Conservation (phyloP, 192 early-diverging fungal species). For the Coemansia sp. region DNA sequence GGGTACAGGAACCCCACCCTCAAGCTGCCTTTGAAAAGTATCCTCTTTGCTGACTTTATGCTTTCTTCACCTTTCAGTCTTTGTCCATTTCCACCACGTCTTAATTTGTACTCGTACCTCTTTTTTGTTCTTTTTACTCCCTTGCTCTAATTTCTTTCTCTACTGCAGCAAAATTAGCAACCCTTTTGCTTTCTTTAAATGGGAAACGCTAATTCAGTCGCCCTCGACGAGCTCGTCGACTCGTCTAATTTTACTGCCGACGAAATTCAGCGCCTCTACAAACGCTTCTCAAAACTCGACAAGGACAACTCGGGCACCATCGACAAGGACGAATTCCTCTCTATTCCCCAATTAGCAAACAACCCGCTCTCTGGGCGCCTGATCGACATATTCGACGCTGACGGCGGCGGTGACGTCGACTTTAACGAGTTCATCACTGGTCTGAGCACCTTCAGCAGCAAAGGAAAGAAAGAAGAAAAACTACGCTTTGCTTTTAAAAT, state of each 20-base stretch:
- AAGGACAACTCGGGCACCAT: slow-evolving; percentile 96
- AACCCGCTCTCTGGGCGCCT: slow-evolving; percentile 96
- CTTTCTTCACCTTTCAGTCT: too few species aligned
- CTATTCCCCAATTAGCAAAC: slow-evolving; percentile 94
- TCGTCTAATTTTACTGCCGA: slow-evolving; percentile 73
- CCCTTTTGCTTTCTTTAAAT: slow-evolving; percentile 1
- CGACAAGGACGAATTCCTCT: slow-evolving; percentile 95
- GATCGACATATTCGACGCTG: slow-evolving; percentile 96
- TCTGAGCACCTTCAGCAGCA: slow-evolving; percentile 89
- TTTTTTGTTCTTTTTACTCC: too few species aligned
- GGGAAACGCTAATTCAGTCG: slow-evolving; percentile 51
- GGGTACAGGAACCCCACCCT: too few species aligned
- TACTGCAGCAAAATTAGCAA: neutral
- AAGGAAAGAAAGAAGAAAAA: slow-evolving; percentile 95
- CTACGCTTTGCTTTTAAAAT: slow-evolving; percentile 96
- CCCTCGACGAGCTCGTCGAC: slow-evolving; percentile 45
- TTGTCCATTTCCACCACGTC: too few species aligned
- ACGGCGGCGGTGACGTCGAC: slow-evolving; percentile 98
- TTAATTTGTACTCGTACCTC: too few species aligned
- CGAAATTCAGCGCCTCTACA: slow-evolving; percentile 98
- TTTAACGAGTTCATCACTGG: slow-evolving; percentile 99
- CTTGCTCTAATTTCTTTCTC: neutral
- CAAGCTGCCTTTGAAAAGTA: neutral
- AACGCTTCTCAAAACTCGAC: slow-evolving; percentile 97
- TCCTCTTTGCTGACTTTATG: neutral